Evolutionary conservation across 2,329 filamentous ascomycete species (phyloP).

Genomic region (Fusarium sp.): DNA sequence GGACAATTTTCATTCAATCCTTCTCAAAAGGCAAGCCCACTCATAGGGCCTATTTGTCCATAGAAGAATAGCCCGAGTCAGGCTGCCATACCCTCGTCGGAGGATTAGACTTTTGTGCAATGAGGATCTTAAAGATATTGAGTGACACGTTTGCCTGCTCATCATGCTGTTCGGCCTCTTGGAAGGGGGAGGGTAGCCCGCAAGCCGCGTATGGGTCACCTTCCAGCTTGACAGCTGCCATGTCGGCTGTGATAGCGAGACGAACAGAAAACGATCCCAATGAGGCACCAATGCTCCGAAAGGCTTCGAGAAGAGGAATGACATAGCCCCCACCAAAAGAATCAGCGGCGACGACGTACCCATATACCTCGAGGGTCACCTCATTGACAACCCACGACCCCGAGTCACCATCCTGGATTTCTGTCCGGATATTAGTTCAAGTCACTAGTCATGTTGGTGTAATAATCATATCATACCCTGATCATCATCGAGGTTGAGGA

Average conservation of each 20-base stretch:
- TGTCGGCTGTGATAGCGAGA: neutral
- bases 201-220: neutral
- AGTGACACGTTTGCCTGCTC: too few species aligned
- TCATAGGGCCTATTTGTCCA: too few species aligned
- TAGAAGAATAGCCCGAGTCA: too few species aligned
- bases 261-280: neutral
- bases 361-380: neutral
- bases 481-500: neutral
- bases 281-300: rapidly evolving
- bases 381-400: neutral
- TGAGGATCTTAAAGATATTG: too few species aligned
- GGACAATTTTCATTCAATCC: too few species aligned
- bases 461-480: neutral
- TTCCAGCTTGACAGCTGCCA: neutral
- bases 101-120: too few species aligned
- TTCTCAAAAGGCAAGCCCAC: too few species aligned
- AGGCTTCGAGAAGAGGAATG: neutral
- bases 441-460: neutral
- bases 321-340: neutral
- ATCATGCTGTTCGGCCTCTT: too few species aligned
- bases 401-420: neutral
- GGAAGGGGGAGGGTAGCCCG: neutral
- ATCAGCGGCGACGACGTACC: neutral
- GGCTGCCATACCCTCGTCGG: too few species aligned
- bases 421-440: neutral